Conservation (phyloP, 2,329 filamentous ascomycete species). For the Akanthomyces muscarius region DNA sequence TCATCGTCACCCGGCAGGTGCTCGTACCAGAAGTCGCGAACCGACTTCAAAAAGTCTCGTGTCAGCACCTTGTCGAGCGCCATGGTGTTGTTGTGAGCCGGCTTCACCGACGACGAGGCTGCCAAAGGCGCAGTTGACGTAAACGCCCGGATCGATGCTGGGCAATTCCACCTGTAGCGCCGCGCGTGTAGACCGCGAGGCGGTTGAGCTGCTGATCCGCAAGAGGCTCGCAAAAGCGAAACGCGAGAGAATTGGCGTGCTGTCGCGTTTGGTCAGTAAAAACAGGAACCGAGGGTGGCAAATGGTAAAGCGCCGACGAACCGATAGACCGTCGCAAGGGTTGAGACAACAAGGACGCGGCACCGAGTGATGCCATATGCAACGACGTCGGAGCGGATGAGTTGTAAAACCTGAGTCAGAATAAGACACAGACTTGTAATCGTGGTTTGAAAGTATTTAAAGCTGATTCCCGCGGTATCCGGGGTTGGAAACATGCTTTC, state of each 20-base stretch:
- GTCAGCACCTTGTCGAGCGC: slow-evolving; percentile 23
- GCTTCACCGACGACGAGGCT: not conserved
- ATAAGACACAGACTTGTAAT: not conserved
- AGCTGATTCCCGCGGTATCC: not conserved
- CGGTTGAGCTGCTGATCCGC: not conserved
- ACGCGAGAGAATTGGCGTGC: not conserved
- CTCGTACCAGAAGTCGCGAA: slow-evolving; percentile 38
- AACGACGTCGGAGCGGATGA: not conserved
- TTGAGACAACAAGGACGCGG: not conserved
- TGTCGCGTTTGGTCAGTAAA: not conserved
- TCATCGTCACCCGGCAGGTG: slow-evolving; percentile 28
- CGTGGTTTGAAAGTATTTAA: not conserved
- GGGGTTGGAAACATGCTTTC: not conserved
- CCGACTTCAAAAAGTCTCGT: slow-evolving; percentile 26
- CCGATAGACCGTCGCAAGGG: slow-evolving; percentile 10
- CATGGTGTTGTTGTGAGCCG: not conserved
- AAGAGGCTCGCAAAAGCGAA: too few relatives aligned
- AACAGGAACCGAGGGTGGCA: too few relatives aligned
- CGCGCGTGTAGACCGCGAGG: not conserved
- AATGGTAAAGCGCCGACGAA: slow-evolving; percentile 1
- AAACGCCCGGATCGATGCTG: not conserved
- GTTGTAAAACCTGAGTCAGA: not conserved
- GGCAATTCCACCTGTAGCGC: not conserved
- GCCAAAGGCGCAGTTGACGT: not conserved
- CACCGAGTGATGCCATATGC: slow-evolving; percentile 4